phyloP scores from a whole-genome alignment of 495 filamentous ascomycete genomes.

The Lentithecium fluviatile region DNA sequence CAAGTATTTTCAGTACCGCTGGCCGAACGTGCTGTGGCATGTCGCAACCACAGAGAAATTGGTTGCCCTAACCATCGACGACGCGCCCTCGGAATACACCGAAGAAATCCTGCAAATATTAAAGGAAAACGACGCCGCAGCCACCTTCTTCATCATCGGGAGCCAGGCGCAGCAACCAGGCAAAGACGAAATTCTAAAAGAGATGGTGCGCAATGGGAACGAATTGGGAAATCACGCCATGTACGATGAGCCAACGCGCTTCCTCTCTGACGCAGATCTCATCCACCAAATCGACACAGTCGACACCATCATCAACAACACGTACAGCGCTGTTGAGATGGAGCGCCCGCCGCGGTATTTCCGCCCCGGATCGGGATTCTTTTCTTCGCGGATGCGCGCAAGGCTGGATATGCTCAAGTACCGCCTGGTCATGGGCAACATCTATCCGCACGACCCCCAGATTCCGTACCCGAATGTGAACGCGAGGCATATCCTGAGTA shows the following conservation, averaged over 20 bases:
- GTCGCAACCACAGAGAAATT: constrained; percentile 57
- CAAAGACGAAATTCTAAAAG: constrained; percentile 56
- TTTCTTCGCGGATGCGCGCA: constrained; percentile 63
- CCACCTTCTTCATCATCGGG: constrained; percentile 57
- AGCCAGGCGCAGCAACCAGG: constrained; percentile 58
- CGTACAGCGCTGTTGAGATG: constrained; percentile 50
- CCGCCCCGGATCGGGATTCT: constrained; percentile 78
- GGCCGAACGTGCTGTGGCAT: constrained; percentile 75
- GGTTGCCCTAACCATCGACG: constrained; percentile 81
- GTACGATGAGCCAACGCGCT: constrained; percentile 70
- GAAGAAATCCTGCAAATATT: constrained; percentile 66
- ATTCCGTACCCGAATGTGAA: constrained; percentile 66
- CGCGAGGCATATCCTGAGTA: constrained; percentile 74
- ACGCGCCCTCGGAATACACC: constrained; percentile 74
- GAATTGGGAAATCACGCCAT: constrained; percentile 85
- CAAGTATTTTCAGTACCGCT: constrained; percentile 62
- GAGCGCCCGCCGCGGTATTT: constrained; percentile 53
- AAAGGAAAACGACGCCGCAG: constrained; percentile 44
- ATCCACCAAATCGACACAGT: constrained; percentile 47
- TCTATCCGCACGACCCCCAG: constrained; percentile 86
- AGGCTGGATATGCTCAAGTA: constrained; percentile 59
- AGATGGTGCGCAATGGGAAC: constrained; percentile 62
- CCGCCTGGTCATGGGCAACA: constrained; percentile 69
- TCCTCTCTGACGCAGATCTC: constrained; percentile 38
- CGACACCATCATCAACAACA: constrained; percentile 50